These are phyloP conservation scores for Stereum hirsutum DNA, from an alignment of 1,284 basidiomycete species.

Conservation along the genomic window DNA sequence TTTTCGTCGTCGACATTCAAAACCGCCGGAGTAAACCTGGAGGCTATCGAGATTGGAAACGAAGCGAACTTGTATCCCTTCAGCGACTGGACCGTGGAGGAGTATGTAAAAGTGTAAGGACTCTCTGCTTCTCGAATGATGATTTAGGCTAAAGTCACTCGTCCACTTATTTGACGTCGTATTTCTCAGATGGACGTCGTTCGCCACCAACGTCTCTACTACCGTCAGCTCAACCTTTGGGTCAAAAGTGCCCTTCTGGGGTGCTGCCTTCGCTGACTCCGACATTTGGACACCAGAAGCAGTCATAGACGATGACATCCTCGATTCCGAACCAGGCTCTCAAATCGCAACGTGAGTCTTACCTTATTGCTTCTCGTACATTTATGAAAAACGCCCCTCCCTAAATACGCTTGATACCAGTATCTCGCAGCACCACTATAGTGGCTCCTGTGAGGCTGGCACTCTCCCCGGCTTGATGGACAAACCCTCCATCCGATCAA, in stretches of 20 bases:
- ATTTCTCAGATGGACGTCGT: slow-evolving; percentile 21
- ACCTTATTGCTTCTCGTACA: slow-evolving; percentile 1
- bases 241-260: slow-evolving; percentile 38
- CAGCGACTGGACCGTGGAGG: slow-evolving; percentile 28
- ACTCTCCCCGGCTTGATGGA: slow-evolving; percentile 51
- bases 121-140: too few relatives aligned
- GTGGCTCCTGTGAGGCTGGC: slow-evolving; percentile 40
- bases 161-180: slow-evolving; percentile 1
- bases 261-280: slow-evolving; percentile 42
- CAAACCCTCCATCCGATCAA: slow-evolving; percentile 48
- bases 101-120: too few relatives aligned
- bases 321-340: slow-evolving; percentile 22
- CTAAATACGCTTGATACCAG: too few relatives aligned
- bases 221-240: slow-evolving; percentile 16
- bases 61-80: slow-evolving; percentile 59
- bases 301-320: slow-evolving; percentile 26
- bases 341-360: slow-evolving; percentile 22
- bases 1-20: slow-evolving; percentile 36
- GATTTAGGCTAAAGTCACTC: too few relatives aligned
- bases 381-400: too few relatives aligned
- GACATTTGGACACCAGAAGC: slow-evolving; percentile 38
- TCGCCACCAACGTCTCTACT: slow-evolving; percentile 21
- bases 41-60: slow-evolving; percentile 27
- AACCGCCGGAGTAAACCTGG: slow-evolving; percentile 29
- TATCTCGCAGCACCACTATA: slow-evolving; percentile 57